These are phyloP conservation scores for Wickerhamiella domercqiae DNA, from an alignment of 805 yeast genomes.

Conservation along the genomic window DNA sequence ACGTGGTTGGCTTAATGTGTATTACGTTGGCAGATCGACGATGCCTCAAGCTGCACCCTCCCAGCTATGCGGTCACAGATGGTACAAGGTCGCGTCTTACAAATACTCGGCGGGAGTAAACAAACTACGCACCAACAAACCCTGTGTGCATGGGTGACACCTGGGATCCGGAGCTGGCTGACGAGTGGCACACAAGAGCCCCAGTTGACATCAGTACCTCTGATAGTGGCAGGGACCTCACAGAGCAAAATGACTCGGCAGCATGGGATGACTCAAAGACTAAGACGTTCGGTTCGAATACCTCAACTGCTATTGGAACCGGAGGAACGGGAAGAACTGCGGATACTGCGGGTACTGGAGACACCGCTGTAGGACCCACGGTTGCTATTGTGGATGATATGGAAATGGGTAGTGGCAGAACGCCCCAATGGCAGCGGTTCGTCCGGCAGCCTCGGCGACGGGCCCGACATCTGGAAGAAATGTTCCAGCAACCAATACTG, in stretches of 20 bases:
- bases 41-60: too few species aligned
- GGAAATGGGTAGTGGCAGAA: background rate
- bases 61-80: too few species aligned
- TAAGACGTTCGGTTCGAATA: too few species aligned
- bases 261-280: too few species aligned
- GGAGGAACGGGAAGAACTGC: too few species aligned
- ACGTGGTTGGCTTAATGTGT: too few species aligned
- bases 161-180: background rate
- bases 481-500: background rate
- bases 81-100: too few species aligned
- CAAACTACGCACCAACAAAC: too few species aligned
- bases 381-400: constrained; percentile 14
- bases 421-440: constrained; percentile 14
- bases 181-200: background rate
- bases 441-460: constrained; percentile 3
- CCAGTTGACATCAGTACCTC: background rate
- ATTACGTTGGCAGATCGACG: too few species aligned
- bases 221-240: background rate
- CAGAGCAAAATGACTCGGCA: background rate
- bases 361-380: constrained; percentile 8
- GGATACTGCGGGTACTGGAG: too few species aligned
- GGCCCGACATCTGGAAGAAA: background rate
- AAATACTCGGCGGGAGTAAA: too few species aligned
- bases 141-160: background rate
- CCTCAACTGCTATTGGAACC: background rate